Evolutionary conservation across 192 early-diverging fungal species (phyloP), one percentile per base, ranked within the genome.

Genomic region (Radiomyces spectabilis): DNA sequence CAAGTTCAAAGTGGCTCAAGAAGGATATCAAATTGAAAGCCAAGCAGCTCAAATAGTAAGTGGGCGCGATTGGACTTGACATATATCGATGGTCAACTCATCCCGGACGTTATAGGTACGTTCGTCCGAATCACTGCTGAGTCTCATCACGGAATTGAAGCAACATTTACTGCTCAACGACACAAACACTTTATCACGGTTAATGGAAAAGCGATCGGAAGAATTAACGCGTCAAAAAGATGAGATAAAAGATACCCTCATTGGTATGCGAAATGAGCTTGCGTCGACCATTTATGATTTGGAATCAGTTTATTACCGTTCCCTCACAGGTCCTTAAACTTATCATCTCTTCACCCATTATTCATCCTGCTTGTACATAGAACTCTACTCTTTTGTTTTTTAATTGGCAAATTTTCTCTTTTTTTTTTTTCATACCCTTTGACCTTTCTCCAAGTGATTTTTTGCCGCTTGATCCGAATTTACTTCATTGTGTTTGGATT

Each of bases 11-110:
- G 68, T 75, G 2, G 65, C 76, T 6, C 76, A 79, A 38, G 76
- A 79, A 59, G 74, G 73, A 15, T 79, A 79, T 41, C 76, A 79
- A 46, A 73, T 79, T 38, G 73, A 79, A 49, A 74, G 71, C 18
- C 58, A 74, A 8, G 71, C 76, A 9, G 64, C 73, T 13, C 74
- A 79, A 41, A 79, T 79, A 39, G 76, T 79, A 40, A 59, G 57
- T n/a, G n/a, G n/a, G 0, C 31, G 8, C 7, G 6, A 22, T 26
- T 33, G 3, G 39, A 21, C 39, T 18, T 31, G 7, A 10, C 4
- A 32, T 35, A 7, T 2, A 6, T 48, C 12, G 1, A 22, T 3
- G 16, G 1, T 27, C 21, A 48, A 2, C 33, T 31, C 19, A 27
- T 53, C 5, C 24, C 31, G 19, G 12, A 3, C 1, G 51, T 40